Evolutionary conservation across 768 basidiomycete species (phyloP), one percentile per base, ranked within the genome.

Genomic region (Paxillus involutus): DNA sequence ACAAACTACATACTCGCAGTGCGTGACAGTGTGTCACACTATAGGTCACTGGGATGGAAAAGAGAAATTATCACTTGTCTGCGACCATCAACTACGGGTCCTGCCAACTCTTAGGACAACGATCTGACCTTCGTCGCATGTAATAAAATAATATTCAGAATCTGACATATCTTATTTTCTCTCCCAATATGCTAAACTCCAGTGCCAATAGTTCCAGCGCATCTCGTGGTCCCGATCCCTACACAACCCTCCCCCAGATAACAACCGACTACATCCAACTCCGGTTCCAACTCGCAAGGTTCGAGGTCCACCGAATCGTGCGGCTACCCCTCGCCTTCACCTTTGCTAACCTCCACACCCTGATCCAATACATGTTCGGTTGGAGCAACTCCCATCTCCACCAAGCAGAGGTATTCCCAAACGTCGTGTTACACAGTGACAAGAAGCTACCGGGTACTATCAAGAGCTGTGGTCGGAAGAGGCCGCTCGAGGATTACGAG

Each of bases 341-440:
- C 3, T 68, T 72, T 43, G 61, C 64, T 55, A 64, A 72, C 49
- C 61, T 72, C 44, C 64, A 65, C 55, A 56, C 35, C 10, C 53
- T 63, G 57, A 60, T 72, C 47, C 63, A 64, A 45, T 66, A 63
- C 58, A 59, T 65, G 57, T 72, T 72, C 50, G 71, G 71, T 46
- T 70, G 69, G 69, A 58, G 54, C 36, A 45, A 66, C 21, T 49
- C 53, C 14, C 69, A 68, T 49, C 43, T 56, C 24, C 68, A 68
- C 48, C 53, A 41, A 4, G 58, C 66, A 21, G 58, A 63, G 32
- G 63, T 65, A 4, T 62, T 55, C 21, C 42, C 56, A 21, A 51
- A 70, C 29, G 59, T 62, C 41, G 61, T 63, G 43, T 53, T 63
- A 40, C 59, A 62, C 45, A 55, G 63, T 3, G 37, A 47, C 9